Evolutionary conservation across 148 eudicot genomes (phyloP), one percentile per base, ranked within the genome.

Genomic region (Cornus kousa): DNA sequence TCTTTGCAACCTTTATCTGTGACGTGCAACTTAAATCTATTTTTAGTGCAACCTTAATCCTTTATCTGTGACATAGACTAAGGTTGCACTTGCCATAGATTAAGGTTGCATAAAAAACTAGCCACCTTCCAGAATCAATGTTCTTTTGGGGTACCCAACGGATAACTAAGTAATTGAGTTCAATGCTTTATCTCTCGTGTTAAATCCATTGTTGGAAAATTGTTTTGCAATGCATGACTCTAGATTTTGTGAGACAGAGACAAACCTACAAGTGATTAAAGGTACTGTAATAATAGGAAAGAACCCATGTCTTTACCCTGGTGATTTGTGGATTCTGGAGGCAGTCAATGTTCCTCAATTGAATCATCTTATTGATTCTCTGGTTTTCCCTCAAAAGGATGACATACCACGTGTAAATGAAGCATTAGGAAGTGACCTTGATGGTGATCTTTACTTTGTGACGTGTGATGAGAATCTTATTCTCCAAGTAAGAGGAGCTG

Each of bases 241-340:
- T 3, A 82, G 77, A 67, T 93, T 93, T 83, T 88, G 89, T 2
- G 93, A 72, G 73, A 62, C 73, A 28, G 80, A 76, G 67, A 88
- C 80, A 69, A 87, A 88, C 59, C 59, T 91, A 4, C 59, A 83
- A 73, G 89, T 90, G 11, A 82, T 91, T 8, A 85, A 84, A 80
- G 99, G 97, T 5, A 71, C 81, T 43, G 97, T 93, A 59, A 91
- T 88, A 59, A 83, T 95, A 0, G 92, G 93, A 11, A 91, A 95
- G 83, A 95, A 93, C 74, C 99, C 99, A 0, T 95, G 99, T 81
- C 97, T 95, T 76, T 97, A 95, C 80, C 99, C 99, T 0, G 99
- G 99, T 67, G 99, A 95, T 83, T 71, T 95, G 70, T 80, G 99
- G 75, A 81, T 95, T 62, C 71, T 95, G 71, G 91, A 93, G 79